phyloP scores from a whole-genome alignment of 129 eudicot genomes.

The Scalesia atractyloides region DNA sequence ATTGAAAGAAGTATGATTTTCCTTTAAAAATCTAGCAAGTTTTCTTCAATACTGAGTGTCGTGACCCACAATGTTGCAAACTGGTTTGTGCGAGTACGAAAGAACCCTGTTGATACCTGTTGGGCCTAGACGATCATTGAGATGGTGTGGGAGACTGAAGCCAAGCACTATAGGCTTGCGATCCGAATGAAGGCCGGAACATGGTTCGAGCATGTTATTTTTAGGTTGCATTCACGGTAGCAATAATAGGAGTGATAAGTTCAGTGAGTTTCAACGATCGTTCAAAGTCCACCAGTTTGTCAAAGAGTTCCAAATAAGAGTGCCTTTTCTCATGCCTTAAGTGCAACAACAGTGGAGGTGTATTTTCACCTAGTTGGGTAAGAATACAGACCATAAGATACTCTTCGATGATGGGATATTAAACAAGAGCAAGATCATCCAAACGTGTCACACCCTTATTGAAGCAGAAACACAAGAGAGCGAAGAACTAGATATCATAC shows the following conservation, averaged over 20 bases:
- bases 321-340: background rate
- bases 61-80: background rate
- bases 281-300: constrained; percentile 9
- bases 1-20: background rate
- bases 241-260: background rate
- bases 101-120: background rate
- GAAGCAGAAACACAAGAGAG: too few relatives aligned
- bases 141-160: background rate
- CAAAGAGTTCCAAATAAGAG: background rate
- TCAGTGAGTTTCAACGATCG: background rate
- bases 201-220: background rate
- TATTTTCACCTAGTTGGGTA: background rate
- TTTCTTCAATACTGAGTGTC: background rate
- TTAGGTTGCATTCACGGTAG: background rate
- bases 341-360: background rate
- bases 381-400: background rate
- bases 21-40: background rate
- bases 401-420: background rate
- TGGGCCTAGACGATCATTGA: background rate
- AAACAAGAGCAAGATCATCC: background rate
- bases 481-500: too few relatives aligned
- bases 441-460: too few relatives aligned
- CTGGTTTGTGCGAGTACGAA: background rate
- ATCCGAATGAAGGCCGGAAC: background rate
- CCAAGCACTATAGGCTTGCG: background rate